Percentiles rank a stretch among this genome's conserved stretches.
Evolutionary conservation across 2,329 filamentous ascomycete genomes (phyloP).

Genomic region (Keithomyces neogunnii): DNA sequence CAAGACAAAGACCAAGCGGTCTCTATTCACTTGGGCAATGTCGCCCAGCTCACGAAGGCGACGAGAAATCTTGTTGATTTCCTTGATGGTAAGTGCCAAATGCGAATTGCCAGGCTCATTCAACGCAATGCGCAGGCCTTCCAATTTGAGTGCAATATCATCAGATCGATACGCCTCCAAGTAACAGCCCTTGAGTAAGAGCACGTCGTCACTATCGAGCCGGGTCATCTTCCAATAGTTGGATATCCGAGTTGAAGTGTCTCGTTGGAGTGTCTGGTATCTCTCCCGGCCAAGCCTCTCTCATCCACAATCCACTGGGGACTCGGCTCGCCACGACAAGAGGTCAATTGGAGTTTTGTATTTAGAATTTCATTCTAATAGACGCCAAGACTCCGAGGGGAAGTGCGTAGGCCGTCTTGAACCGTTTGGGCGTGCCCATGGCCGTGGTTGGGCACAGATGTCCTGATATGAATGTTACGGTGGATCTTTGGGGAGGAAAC

Average conservation of each 20-base stretch:
- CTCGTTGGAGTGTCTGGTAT: neutral
- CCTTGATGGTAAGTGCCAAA: constrained; percentile 38
- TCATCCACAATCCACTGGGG: neutral
- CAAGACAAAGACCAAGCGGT: constrained; percentile 40
- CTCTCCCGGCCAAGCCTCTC: neutral
- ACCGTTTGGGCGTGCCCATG: neutral
- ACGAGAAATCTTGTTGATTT: constrained; percentile 34
- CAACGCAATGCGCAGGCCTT: constrained; percentile 39
- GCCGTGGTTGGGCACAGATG: neutral
- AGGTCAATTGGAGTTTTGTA: neutral
- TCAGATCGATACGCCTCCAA: constrained; percentile 46
- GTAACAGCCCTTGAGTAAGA: constrained; percentile 44
- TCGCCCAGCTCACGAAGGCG: constrained; percentile 47
- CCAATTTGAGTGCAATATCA: constrained; percentile 35
- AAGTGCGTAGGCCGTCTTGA: neutral
- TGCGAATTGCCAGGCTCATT: constrained; percentile 35
- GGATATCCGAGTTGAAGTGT: neutral
- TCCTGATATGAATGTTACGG: neutral
- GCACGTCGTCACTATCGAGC: constrained; percentile 19
- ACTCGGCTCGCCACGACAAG: neutral
- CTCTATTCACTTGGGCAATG: constrained; percentile 40
- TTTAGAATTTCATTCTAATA: neutral
- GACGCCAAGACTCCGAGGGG: neutral
- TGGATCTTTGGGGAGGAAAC: neutral
- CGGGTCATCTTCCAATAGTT: constrained; percentile 16